A percentile compares a stretch with the other conserved stretches of the same genome.
Conservation (phyloP, 352 stramenopile genomes). For the Pythium utonaiense region DNA sequence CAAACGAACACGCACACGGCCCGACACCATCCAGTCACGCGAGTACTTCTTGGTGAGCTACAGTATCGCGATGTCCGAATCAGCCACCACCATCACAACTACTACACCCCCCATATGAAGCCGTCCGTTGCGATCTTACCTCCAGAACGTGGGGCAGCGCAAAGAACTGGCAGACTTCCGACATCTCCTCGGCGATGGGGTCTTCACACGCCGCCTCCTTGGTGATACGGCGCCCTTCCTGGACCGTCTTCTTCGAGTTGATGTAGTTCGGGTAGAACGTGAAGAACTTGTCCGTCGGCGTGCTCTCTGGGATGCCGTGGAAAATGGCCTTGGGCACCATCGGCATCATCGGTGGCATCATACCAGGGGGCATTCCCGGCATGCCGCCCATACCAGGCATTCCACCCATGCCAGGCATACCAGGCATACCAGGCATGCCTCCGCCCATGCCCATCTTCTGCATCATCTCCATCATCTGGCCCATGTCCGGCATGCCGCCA, state of each 20-base stretch:
- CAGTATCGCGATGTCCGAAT: too few species aligned
- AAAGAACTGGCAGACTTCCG: slow-evolving; percentile 78
- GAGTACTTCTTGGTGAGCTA: slow-evolving; percentile 77
- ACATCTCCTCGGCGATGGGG: slow-evolving; percentile 78
- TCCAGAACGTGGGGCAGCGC: slow-evolving; percentile 81
- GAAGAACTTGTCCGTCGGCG: slow-evolving; percentile 50
- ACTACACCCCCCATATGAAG: too few species aligned
- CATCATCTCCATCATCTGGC: slow-evolving; percentile 56
- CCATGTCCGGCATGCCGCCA: slow-evolving; percentile 29
- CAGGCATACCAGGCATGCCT: slow-evolving; percentile 35
- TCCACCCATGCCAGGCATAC: slow-evolving; percentile 33
- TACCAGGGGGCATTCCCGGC: slow-evolving; percentile 37
- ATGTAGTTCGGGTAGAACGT: slow-evolving; percentile 89
- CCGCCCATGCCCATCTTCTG: slow-evolving; percentile 47
- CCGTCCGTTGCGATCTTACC: too few species aligned
- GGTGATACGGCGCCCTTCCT: slow-evolving; percentile 68
- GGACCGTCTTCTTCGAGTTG: slow-evolving; percentile 77
- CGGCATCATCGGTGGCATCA: slow-evolving; percentile 49
- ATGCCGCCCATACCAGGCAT: slow-evolving; percentile 38
- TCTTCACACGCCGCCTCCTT: slow-evolving; percentile 65
- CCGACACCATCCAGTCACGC: slow-evolving; percentile 66
- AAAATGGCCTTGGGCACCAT: slow-evolving; percentile 66
- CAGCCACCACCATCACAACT: neutral
- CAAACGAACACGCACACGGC: slow-evolving; percentile 74
- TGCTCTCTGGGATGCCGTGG: slow-evolving; percentile 56